Base-by-base conservation (phyloP, 129 eudicot species). In the Cynara cardunculus region DNA sequence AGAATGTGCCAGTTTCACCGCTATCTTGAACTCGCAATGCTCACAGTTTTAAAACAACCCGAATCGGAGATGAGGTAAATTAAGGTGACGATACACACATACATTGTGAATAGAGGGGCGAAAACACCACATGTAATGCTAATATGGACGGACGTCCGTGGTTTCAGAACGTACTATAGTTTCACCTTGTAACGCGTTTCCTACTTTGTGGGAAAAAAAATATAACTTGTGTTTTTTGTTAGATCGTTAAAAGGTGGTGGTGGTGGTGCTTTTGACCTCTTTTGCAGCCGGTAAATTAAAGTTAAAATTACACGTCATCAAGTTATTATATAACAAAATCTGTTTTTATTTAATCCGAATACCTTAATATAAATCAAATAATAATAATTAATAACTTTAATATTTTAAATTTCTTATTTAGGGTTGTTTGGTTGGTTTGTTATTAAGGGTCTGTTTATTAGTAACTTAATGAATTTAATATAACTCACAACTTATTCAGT, bases 1-100 rank as follows among this genome's bases (percentile, higher is more conserved):
- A 78, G 85, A 80, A 82, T 35, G 80, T 69, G 27, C 86, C 87
- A 5, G 64, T 71, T 37, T 80, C 82, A 44, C 81, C 81, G 7
- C 18, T 34, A 27, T 69, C 71, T 13, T 81, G 79, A 82, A 75
- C 80, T 67, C 8, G 26, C 32, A 10, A 30, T 21, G 37, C 75
- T 9, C 4, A 19, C 53, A 22, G 18, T 65, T 69, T 78, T 11
- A 16, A n/a, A 39, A 28, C 25, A 13, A 68, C 68, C 41, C 27
- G n/a, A 25, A 68, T 25, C 67, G 13, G 62, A 71, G 68, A 69
- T 32, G 62, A 30, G 76, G 25, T 26, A 67, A 2, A 25, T 72
- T 19, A 81, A 49, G 68, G 68, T 4, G 76, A 66, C 30, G 66
- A 68, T 31, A 77, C 25, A 76, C 71, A 82, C 64, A 83, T 77